Evolutionary conservation across 306 rosid genomes (phyloP).

Genomic region (Lagenaria siceraria): DNA sequence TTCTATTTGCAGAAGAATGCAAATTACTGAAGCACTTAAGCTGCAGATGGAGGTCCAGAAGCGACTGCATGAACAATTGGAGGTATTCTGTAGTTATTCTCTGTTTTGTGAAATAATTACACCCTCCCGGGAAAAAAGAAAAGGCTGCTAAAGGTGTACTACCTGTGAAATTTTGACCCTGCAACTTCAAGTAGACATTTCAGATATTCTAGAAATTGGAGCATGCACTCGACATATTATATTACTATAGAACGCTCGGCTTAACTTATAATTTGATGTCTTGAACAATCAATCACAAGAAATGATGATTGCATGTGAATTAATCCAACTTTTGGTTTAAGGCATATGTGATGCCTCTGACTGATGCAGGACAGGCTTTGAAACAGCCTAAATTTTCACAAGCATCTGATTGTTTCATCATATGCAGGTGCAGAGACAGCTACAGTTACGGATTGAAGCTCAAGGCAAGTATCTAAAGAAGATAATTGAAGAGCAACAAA

Average conservation of each 20-base stretch:
- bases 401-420: neutral
- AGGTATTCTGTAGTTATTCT: conserved; percentile 40
- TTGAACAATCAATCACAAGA: neutral
- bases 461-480: conserved; percentile 95
- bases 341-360: too few relatives aligned
- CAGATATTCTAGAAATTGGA: neutral
- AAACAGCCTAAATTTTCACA: neutral
- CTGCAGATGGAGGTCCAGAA: conserved; percentile 99
- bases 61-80: conserved; percentile 94
- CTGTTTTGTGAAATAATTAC: too few relatives aligned
- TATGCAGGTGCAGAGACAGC: conserved; percentile 85
- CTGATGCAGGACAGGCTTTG: neutral
- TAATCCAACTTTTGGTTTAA: too few relatives aligned
- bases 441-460: conserved; percentile 88
- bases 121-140: too few relatives aligned
- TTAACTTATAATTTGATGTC: neutral
- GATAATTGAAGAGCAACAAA: conserved; percentile 95
- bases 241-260: neutral
- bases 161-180: too few relatives aligned
- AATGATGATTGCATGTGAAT: neutral
- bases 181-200: too few relatives aligned
- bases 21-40: conserved; percentile 89
- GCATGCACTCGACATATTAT: neutral
- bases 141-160: too few relatives aligned
- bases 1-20: conserved; percentile 69